Percentiles rank a stretch among this genome's conserved stretches.
These are phyloP conservation scores for Chlorophyllum brunneum DNA, from an alignment of 768 basidiomycete species.

Conservation along the genomic window DNA sequence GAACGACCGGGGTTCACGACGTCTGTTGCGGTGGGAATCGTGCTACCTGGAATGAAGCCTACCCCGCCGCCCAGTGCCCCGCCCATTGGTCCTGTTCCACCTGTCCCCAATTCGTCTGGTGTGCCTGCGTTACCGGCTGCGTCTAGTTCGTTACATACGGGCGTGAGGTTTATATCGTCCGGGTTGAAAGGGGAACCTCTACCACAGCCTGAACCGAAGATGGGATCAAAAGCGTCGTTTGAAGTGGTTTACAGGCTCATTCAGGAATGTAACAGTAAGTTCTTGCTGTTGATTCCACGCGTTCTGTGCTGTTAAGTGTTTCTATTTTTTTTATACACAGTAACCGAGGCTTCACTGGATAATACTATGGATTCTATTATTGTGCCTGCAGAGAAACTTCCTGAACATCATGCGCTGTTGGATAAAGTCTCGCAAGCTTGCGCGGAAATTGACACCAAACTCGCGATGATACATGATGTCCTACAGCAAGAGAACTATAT, in stretches of 20 bases:
- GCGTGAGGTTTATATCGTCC: slow-evolving; percentile 10
- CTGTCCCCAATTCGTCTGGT: background rate
- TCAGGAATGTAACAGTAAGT: slow-evolving; percentile 11
- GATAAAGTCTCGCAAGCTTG: slow-evolving; percentile 13
- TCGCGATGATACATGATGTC: slow-evolving; percentile 13
- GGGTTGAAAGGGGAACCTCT: slow-evolving; percentile 12
- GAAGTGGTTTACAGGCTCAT: slow-evolving; percentile 10
- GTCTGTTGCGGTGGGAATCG: slow-evolving; percentile 8
- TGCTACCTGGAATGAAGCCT: slow-evolving; percentile 8
- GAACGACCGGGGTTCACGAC: slow-evolving; percentile 8
- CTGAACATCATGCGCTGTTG: slow-evolving; percentile 11
- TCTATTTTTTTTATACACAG: background rate
- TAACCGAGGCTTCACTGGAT: slow-evolving; percentile 6
- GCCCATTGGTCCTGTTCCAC: slow-evolving; percentile 7
- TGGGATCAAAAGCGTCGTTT: slow-evolving; percentile 12
- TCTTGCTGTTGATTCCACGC: too few relatives aligned
- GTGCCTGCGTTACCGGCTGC: background rate
- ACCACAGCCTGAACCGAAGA: slow-evolving; percentile 8
- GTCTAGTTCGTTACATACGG: background rate
- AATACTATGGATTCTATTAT: slow-evolving; percentile 11
- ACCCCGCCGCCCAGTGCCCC: background rate
- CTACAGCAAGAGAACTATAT: slow-evolving; percentile 12
- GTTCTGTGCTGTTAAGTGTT: background rate
- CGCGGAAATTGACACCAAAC: slow-evolving; percentile 11
- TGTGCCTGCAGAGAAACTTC: slow-evolving; percentile 10